A percentile compares a stretch with the other conserved stretches of the same genome.
Evolutionary conservation across 1,139 yeast species (phyloP).

Genomic region (Suhomyces taliae): DNA sequence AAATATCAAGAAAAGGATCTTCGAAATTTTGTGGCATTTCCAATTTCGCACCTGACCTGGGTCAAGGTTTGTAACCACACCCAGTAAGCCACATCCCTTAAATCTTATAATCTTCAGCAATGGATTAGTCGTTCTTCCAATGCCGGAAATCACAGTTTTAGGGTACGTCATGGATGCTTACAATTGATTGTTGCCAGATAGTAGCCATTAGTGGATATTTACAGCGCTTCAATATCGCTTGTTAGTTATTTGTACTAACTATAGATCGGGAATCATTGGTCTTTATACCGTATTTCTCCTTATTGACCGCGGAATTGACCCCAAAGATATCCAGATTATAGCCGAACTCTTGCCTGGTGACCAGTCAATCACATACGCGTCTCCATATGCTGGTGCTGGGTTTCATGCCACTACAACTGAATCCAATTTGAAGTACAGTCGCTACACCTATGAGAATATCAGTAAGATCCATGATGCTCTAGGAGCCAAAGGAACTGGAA

Average conservation of each 20-base stretch:
- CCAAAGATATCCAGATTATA: slow-evolving; percentile 15
- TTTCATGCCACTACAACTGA: slow-evolving; percentile 13
- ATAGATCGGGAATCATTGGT: slow-evolving; percentile 26
- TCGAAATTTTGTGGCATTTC: neutral
- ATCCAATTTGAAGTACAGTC: slow-evolving; percentile 10
- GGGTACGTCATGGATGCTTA: slow-evolving; percentile 1
- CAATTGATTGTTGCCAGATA: too few relatives aligned
- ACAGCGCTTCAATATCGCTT: too few relatives aligned
- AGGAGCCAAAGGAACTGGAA: slow-evolving; percentile 15
- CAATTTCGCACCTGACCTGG: neutral
- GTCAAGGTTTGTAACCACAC: neutral
- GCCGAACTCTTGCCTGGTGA: slow-evolving; percentile 27
- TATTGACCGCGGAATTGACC: slow-evolving; percentile 17
- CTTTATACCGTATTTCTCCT: slow-evolving; percentile 26
- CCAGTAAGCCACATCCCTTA: neutral
- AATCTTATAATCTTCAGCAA: neutral
- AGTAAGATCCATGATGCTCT: slow-evolving; percentile 12
- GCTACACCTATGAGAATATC: slow-evolving; percentile 19
- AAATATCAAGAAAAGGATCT: too few relatives aligned
- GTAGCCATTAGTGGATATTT: neutral
- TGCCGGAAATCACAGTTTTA: slow-evolving; percentile 4
- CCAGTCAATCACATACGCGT: slow-evolving; percentile 20
- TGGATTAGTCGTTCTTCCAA: neutral
- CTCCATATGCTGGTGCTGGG: slow-evolving; percentile 27
- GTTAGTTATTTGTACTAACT: neutral